Evolutionary conservation across 2,329 filamentous ascomycete species (phyloP).

Genomic region (Epichloe glyceriae): DNA sequence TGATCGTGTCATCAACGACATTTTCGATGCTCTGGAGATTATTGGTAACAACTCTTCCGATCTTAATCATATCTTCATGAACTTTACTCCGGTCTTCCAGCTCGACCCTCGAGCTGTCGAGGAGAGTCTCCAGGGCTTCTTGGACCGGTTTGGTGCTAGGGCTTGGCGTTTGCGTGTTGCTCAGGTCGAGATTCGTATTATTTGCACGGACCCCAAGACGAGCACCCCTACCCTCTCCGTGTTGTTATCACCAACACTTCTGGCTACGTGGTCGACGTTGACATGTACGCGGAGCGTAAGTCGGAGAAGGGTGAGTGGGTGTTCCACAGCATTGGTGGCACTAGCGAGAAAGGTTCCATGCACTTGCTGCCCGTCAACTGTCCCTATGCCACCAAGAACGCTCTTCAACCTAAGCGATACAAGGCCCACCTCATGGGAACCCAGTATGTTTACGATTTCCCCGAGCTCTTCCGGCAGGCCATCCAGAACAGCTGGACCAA

Average conservation of each 20-base stretch:
- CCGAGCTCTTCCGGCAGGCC: conserved; percentile 95
- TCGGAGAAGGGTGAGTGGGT: conserved; percentile 97
- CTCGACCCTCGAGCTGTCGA: conserved; percentile 82
- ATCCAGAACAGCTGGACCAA: conserved; percentile 90
- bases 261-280: conserved; percentile 92
- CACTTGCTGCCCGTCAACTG: conserved; percentile 83
- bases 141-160: conserved; percentile 89
- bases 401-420: conserved; percentile 96
- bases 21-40: conserved; percentile 93
- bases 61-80: conserved; percentile 99
- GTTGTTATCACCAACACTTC: conserved; percentile 98
- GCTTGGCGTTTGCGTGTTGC: conserved; percentile 95
- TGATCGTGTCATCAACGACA: conserved; percentile 92
- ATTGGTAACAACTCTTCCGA: conserved; percentile 99
- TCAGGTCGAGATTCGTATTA: conserved; percentile 94
- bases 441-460: conserved; percentile 99
- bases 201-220: conserved; percentile 82
- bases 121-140: conserved; percentile 83
- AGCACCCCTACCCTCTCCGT: conserved; percentile 79
- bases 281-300: conserved; percentile 95
- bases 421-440: conserved; percentile 99
- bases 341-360: conserved; percentile 89
- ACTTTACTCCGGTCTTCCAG: conserved; percentile 95
- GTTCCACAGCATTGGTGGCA: conserved; percentile 94
- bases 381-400: conserved; percentile 96